Base-by-base conservation (phyloP, 331 rosid species). In the Ulmus americana region DNA sequence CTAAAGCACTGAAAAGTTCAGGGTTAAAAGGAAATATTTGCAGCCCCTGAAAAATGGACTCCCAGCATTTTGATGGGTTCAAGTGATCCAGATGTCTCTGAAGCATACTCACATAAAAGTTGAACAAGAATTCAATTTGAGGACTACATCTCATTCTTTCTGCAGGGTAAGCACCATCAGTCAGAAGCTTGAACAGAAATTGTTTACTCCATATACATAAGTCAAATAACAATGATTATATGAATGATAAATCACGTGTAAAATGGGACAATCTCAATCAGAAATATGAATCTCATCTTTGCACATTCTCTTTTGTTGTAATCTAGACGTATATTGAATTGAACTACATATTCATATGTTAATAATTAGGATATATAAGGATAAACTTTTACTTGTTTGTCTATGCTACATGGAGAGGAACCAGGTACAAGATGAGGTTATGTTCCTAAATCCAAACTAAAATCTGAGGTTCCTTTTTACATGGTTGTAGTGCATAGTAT, bases 101-200 rank as follows among this genome's bases (percentile, higher is more conserved):
- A 75, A 88, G 90, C 87, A 91, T 81, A 85, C 71, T 84, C 83
- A 81, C 80, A 78, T 81, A 84, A 78, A 73, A 88, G 65, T 81
- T 78, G 77, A 91, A 86, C 85, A 91, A 73, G 77, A 66, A 62
- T 71, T 91, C 97, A 64, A 91, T 89, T 40, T 88, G 92, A 84
- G 70, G 62, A 63, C 87, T 86, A 16, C 59, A 84, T 67, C 88
- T 84, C 80, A 85, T 83, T 76, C 96, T 91, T 70, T 84, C 97
- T 91, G 95, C 82, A 71, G 59, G 63, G 77, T 51, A 46, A 46
- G 64, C 75, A 61, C 41, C 84, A 56, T 58, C 52, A 55, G 45
- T 72, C 44, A 72, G 47, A 78, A 79, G 69, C 45, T 63, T 41
- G 47, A 14, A n/a, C 16, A 7, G 47, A 60, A 60, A 6, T 41